Base-by-base conservation (phyloP, 768 basidiomycete species). In the Suillus alpinus region DNA sequence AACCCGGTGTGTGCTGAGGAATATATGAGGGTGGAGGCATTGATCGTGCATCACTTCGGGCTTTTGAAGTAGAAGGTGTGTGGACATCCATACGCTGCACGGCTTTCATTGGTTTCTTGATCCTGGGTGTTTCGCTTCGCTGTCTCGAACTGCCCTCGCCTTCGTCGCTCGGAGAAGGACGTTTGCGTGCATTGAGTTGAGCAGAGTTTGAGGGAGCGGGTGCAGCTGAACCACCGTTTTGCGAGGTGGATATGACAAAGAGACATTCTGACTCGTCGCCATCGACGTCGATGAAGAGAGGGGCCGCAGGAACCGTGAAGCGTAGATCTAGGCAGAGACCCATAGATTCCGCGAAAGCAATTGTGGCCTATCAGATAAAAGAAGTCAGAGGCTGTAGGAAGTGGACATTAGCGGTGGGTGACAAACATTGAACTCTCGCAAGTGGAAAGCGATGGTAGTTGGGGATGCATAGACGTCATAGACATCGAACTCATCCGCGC, bases 211-310 rank as follows among this genome's bases (percentile, higher is more conserved):
- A 40, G 43, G 64, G 59, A 14, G 60, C 36, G 6, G 47, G 34
- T n/a, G 63, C 50, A 18, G 34, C 49, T 13, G 43, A 36, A 41
- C 68, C 81, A 26, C 81, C 82, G 32, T 82, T 78, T 59, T 86
- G 83, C 68, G 83, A 91, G 8, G 92, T 91, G 7, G 92, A 90
- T 62, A 94, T 87, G 29, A 91, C 88, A 68, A 92, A 92, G 36
- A 92, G 78, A 43, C 80, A 78, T 39, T 89, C 84, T 1, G 77
- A 78, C 58, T 79, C 78, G 66, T 93, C 90, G 9, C 84, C 81
- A 68, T 90, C 88, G 43, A 92, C 80, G 55, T 88, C 86, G 62
- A 94, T 88, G 67, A 85, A 89, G n/a, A 94, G 76, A 10, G 92
- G 91, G 12, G 82, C 81, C 14, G 83, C 79, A 3, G 90, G 85